phyloP scores from a whole-genome alignment of 108 stramenopile species.

The Cyclotella choctawhatcheeana region DNA sequence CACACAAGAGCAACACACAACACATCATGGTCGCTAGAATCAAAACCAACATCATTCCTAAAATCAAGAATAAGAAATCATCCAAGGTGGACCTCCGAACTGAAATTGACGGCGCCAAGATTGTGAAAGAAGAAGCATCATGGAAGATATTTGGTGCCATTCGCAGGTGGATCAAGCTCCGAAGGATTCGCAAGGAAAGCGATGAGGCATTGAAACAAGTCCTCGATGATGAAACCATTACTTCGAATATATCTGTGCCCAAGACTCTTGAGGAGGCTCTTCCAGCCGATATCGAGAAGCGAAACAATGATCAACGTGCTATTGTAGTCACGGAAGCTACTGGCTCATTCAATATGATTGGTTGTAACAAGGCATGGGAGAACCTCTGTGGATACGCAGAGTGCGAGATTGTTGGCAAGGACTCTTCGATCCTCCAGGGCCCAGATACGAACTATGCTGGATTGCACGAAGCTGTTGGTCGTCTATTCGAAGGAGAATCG shows the following conservation, averaged over 20 bases:
- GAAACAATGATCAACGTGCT: constrained; percentile 22
- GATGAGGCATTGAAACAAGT: constrained; percentile 4
- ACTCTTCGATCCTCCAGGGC: constrained; percentile 15
- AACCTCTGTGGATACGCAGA: constrained; percentile 33
- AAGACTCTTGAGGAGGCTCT: constrained; percentile 17
- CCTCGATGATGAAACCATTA: constrained; percentile 7
- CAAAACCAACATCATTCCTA: not conserved
- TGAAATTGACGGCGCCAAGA: constrained; percentile 5
- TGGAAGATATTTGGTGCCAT: constrained; percentile 4
- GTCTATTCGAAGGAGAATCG: constrained; percentile 22
- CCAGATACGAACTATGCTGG: constrained; percentile 26
- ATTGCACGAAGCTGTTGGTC: constrained; percentile 15
- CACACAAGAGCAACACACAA: not conserved
- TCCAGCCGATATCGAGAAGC: constrained; percentile 8
- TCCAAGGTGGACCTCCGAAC: constrained; percentile 1
- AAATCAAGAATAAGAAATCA: constrained; percentile 1
- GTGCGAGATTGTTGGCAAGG: constrained; percentile 21
- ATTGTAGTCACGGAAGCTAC: constrained; percentile 39
- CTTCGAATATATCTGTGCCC: constrained; percentile 3
- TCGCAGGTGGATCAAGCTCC: constrained; percentile 4
- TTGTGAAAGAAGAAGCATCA: constrained; percentile 6
- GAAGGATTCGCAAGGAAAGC: not conserved
- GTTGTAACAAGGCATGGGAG: constrained; percentile 44
- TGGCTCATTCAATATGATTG: constrained; percentile 19
- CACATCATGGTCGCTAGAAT: not conserved